A percentile compares a stretch with the other conserved stretches of the same genome.
Conservation (phyloP, 306 rosid genomes). For the Cicer chorassanicum region DNA sequence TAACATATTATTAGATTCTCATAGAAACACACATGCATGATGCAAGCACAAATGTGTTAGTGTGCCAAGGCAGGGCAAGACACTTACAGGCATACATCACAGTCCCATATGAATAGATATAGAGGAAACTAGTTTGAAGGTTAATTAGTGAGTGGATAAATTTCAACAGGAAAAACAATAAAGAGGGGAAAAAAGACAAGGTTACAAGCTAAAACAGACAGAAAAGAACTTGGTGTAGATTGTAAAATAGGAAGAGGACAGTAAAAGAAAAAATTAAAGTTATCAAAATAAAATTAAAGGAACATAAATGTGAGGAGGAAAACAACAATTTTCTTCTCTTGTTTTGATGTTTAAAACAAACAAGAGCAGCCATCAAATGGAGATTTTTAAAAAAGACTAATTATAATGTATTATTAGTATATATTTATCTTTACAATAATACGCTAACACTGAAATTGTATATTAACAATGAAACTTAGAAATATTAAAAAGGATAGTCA, state of each 20-base stretch:
- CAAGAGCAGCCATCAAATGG: no score
- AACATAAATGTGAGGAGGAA: neutral
- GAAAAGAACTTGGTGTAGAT: neutral
- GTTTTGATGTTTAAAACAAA: neutral
- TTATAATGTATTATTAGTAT: conserved; percentile 4
- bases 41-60: conserved; percentile 17
- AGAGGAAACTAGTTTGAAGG: conserved; percentile 11
- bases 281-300: neutral
- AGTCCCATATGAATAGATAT: conserved; percentile 3
- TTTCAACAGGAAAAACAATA: neutral
- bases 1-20: conserved; percentile 7
- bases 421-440: neutral
- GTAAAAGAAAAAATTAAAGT: neutral
- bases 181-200: neutral
- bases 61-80: neutral
- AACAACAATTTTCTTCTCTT: neutral
- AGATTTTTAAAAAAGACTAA: neutral
- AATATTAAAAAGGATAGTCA: conserved; percentile 10
- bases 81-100: neutral
- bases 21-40: conserved; percentile 24
- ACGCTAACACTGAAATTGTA: neutral
- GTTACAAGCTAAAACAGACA: neutral
- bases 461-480: conserved; percentile 5
- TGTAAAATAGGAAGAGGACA: neutral
- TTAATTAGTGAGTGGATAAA: neutral